Percentiles rank a stretch among this genome's conserved stretches.
These are phyloP conservation scores for Monotropa hypopitys DNA, from an alignment of 179 eudicot species.

Conservation along the genomic window DNA sequence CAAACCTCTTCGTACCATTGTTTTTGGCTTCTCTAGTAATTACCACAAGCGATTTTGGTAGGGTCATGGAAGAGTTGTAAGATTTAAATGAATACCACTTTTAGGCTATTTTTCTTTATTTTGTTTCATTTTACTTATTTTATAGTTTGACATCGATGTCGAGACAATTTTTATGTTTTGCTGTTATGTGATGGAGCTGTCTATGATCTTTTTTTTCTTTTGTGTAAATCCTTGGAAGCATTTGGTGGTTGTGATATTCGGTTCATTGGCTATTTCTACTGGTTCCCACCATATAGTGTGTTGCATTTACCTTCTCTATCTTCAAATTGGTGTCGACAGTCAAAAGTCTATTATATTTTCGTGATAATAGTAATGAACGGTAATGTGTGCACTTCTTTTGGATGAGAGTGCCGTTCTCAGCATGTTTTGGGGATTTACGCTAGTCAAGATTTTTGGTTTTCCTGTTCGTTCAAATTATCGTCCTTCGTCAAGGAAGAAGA, in stretches of 20 bases:
- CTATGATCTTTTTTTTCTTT: not conserved
- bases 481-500: not conserved
- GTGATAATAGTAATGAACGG: not conserved
- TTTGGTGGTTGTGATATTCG: not conserved
- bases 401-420: not conserved
- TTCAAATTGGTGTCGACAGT: not conserved
- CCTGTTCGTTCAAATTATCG: not conserved
- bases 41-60: not conserved
- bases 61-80: not conserved
- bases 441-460: not conserved
- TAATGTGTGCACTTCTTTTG: not conserved
- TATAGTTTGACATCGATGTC: not conserved
- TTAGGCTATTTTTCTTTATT: not conserved
- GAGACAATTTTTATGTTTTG: not conserved
- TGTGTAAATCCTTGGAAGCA: not conserved
- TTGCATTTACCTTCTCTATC: not conserved
- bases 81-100: not conserved
- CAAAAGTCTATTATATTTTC: not conserved
- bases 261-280: not conserved
- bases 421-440: not conserved
- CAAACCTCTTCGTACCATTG: not conserved
- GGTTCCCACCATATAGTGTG: not conserved
- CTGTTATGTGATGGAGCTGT: not conserved
- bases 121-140: not conserved
- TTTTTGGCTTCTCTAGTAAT: not conserved